Percentiles rank a stretch among this genome's conserved stretches.
These are phyloP conservation scores for Trichoderma sp. DNA, from an alignment of 2,329 filamentous ascomycete genomes.

Conservation along the genomic window DNA sequence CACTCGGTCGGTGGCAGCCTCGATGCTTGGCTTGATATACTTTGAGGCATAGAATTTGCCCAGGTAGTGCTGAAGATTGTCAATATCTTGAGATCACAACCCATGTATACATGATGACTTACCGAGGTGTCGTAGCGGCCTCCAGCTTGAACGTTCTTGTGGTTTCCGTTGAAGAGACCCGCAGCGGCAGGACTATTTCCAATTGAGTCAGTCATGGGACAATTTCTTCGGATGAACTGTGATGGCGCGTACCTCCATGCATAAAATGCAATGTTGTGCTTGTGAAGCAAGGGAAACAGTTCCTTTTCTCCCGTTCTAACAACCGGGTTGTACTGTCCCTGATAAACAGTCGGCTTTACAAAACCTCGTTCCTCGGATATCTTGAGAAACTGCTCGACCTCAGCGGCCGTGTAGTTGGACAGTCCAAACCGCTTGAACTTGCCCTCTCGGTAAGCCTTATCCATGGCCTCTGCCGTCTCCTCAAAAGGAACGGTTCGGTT, in stretches of 20 bases:
- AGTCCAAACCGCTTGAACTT: slow-evolving; percentile 64
- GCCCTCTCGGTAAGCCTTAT: slow-evolving; percentile 38
- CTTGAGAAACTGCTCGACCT: slow-evolving; percentile 42
- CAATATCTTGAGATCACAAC: not conserved
- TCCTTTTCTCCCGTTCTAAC: slow-evolving; percentile 41
- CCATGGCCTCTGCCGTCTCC: slow-evolving; percentile 12
- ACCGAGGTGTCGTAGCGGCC: slow-evolving; percentile 8
- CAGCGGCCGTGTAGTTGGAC: slow-evolving; percentile 44
- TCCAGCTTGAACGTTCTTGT: slow-evolving; percentile 10
- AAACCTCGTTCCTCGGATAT: slow-evolving; percentile 42
- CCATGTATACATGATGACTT: not conserved
- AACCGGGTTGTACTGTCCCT: slow-evolving; percentile 30
- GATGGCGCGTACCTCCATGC: slow-evolving; percentile 35
- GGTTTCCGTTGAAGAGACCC: slow-evolving; percentile 5
- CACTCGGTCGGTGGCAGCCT: not conserved
- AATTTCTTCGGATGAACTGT: rapidly evolving
- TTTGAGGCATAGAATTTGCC: not conserved
- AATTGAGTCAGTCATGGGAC: not conserved
- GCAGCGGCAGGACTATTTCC: not conserved
- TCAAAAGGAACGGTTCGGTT: slow-evolving; percentile 8
- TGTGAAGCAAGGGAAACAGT: slow-evolving; percentile 42
- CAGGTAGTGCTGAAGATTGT: not conserved
- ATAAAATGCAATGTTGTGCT: slow-evolving; percentile 42
- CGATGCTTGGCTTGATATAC: slow-evolving; percentile 7
- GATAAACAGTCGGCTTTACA: slow-evolving; percentile 38